A percentile compares a stretch with the other conserved stretches of the same genome.
These are phyloP conservation scores for Aurifilum marmelostoma DNA, from an alignment of 2,329 filamentous ascomycete species.

Conservation along the genomic window DNA sequence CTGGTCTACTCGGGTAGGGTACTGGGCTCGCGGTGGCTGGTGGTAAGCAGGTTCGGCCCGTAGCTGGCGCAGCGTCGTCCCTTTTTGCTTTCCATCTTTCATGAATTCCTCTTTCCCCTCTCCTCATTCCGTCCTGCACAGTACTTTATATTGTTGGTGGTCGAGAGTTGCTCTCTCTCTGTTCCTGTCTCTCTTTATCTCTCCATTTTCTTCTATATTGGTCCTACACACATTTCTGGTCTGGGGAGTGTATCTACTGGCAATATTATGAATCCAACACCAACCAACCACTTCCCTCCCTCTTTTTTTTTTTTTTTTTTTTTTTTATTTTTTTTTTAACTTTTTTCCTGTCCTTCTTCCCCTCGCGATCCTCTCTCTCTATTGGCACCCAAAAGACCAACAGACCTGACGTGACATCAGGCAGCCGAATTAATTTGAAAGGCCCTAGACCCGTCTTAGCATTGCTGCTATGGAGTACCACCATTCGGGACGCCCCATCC, in stretches of 20 bases:
- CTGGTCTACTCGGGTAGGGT: neutral
- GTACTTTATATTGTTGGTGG: no score
- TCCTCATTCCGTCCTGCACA: no score
- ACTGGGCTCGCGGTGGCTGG: constrained; percentile 1
- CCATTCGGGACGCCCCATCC: neutral
- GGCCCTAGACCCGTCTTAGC: neutral
- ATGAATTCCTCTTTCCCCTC: no score
- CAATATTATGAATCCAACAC: no score
- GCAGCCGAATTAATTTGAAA: constrained; percentile 8
- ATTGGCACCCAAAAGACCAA: neutral
- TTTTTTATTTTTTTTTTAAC: no score
- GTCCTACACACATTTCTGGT: no score
- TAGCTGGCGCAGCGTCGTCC: constrained; percentile 2
- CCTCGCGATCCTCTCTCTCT: no score
- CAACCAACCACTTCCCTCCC: no score
- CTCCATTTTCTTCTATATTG: neutral
- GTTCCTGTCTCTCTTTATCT: no score
- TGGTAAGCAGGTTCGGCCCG: constrained; percentile 14
- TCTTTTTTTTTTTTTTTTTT: neutral
- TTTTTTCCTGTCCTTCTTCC: no score
- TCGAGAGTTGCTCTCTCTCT: no score
- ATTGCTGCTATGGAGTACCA: neutral
- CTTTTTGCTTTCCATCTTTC: neutral
- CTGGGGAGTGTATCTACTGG: no score
- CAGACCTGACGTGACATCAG: neutral